Conservation (phyloP, 2,329 filamentous ascomycete genomes). For the Penicillium sp. region DNA sequence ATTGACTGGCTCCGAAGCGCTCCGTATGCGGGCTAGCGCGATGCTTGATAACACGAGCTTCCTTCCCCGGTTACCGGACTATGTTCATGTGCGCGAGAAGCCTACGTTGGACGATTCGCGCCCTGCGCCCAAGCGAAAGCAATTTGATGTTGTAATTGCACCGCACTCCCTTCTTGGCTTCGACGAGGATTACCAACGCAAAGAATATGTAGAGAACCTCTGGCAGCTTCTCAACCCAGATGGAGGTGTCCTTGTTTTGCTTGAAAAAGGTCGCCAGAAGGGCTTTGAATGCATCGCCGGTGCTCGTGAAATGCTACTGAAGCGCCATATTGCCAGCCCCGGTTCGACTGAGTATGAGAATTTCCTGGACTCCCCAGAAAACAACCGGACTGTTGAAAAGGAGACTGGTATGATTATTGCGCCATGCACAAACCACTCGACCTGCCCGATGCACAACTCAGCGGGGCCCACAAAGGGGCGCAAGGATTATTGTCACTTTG, state of each 20-base stretch:
- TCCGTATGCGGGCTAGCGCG: conserved; percentile 74
- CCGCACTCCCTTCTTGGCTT: conserved; percentile 80
- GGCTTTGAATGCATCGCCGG: conserved; percentile 92
- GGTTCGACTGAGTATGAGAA: conserved; percentile 50
- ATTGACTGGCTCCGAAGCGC: conserved; percentile 72
- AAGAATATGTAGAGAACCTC: conserved; percentile 80
- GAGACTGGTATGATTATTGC: conserved; percentile 66
- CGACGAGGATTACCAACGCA: conserved; percentile 75
- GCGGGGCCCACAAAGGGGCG: conserved; percentile 73
- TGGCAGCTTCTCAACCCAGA: conserved; percentile 85
- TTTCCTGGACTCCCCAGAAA: conserved; percentile 36
- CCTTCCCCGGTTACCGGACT: conserved; percentile 87
- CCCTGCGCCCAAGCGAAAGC: conserved; percentile 67
- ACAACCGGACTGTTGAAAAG: conserved; percentile 44
- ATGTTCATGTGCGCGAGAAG: conserved; percentile 66
- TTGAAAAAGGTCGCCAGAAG: conserved; percentile 89
- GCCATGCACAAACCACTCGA: conserved; percentile 81
- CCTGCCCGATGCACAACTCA: conserved; percentile 84
- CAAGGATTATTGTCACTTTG: conserved; percentile 90
- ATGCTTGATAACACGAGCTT: conserved; percentile 90
- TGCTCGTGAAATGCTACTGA: conserved; percentile 77
- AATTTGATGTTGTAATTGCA: conserved; percentile 87
- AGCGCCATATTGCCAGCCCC: conserved; percentile 71
- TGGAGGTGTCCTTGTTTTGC: conserved; percentile 81
- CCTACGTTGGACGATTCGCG: conserved; percentile 62